phyloP scores from a whole-genome alignment of 176 grass and related monocot genomes.

The Hsuehochloa calcarea region DNA sequence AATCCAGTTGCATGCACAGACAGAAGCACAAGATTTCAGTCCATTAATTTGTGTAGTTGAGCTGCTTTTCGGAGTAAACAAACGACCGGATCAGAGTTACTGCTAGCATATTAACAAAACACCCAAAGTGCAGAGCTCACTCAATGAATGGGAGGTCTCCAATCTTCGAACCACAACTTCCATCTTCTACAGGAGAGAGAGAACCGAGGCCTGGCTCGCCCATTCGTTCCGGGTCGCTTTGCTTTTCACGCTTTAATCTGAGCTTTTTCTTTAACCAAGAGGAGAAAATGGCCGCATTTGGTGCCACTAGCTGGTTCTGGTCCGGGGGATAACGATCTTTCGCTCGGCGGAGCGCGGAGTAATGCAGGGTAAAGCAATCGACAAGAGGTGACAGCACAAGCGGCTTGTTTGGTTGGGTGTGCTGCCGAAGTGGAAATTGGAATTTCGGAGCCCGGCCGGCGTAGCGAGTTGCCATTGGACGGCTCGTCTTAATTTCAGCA shows the following conservation, averaged over 20 bases:
- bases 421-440: constrained; percentile 28
- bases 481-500: not conserved
- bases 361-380: constrained; percentile 8
- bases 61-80: constrained; percentile 10
- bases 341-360: not conserved
- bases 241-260: constrained; percentile 19
- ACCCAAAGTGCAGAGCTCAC: constrained; percentile 32
- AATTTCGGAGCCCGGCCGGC: constrained; percentile 1
- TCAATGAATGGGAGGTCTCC: not conserved
- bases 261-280: constrained; percentile 27
- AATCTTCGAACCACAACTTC: not conserved
- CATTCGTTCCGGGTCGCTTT: not conserved
- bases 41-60: not conserved
- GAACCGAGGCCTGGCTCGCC: not conserved
- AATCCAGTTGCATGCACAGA: not conserved
- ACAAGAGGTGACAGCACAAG: constrained; percentile 23
- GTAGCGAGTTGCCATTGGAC: constrained; percentile 40
- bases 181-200: not conserved
- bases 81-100: constrained; percentile 21
- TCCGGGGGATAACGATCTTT: constrained; percentile 15
- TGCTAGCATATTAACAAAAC: constrained; percentile 4
- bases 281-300: constrained; percentile 26
- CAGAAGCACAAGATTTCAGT: not conserved
- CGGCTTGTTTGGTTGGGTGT: constrained; percentile 25
- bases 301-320: constrained; percentile 1